A percentile compares a stretch with the other conserved stretches of the same genome.
Evolutionary conservation across 306 rosid genomes (phyloP).

Genomic region (Dryas octopetala): DNA sequence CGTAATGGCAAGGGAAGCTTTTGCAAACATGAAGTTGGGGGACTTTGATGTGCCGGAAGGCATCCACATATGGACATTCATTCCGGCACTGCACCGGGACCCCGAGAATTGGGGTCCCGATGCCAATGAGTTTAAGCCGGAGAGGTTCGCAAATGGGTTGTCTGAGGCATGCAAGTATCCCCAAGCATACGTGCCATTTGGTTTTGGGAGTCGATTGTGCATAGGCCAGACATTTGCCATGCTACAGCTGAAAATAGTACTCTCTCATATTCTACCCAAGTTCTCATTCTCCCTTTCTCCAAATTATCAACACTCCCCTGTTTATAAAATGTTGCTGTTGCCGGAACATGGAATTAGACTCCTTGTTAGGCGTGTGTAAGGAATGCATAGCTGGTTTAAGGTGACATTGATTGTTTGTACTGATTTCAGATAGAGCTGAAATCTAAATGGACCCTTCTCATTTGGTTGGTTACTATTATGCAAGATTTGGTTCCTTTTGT

Average conservation of each 20-base stretch:
- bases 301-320: constrained; percentile 11
- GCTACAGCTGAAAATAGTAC: constrained; percentile 15
- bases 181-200: constrained; percentile 19
- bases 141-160: constrained; percentile 18
- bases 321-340: constrained; percentile 6
- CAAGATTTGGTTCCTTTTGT: too few species aligned
- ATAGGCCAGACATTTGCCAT: constrained; percentile 15
- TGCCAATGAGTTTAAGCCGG: constrained; percentile 20
- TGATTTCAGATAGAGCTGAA: too few species aligned
- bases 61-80: constrained; percentile 6
- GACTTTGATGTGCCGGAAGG: constrained; percentile 15
- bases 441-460: too few species aligned
- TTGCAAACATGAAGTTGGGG: constrained; percentile 7
- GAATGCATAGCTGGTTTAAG: background rate
- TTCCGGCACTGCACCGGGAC: constrained; percentile 13
- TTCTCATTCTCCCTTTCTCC: constrained; percentile 16
- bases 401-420: too few species aligned
- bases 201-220: constrained; percentile 16
- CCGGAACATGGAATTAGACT: constrained; percentile 11
- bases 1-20: constrained; percentile 4
- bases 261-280: constrained; percentile 3
- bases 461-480: too few species aligned
- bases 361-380: background rate
- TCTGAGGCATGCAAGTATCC: constrained; percentile 14
- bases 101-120: constrained; percentile 15